A percentile compares a stretch with the other conserved stretches of the same genome.
Conservation (phyloP, 2,329 filamentous ascomycete genomes). For the Fusarium palustre region DNA sequence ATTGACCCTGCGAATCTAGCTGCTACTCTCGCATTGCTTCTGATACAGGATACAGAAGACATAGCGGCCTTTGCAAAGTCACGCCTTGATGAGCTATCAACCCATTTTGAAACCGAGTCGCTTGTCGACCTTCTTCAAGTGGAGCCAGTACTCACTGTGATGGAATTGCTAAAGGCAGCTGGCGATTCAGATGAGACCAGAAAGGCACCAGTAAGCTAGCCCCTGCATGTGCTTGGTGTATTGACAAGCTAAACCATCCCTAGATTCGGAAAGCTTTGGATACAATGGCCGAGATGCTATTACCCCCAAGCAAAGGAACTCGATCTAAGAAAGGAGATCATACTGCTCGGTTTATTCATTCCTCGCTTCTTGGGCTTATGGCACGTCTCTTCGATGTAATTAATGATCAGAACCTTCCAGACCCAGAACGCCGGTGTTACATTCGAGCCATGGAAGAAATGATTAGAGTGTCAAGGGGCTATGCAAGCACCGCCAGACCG, state of each 20-base stretch:
- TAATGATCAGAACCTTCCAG: slow-evolving; percentile 72
- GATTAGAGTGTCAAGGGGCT: slow-evolving; percentile 78
- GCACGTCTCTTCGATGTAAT: slow-evolving; percentile 82
- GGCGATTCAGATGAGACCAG: slow-evolving; percentile 73
- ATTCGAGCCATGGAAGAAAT: slow-evolving; percentile 89
- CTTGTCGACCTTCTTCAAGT: slow-evolving; percentile 77
- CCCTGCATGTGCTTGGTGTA: background rate
- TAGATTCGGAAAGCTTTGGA: slow-evolving; percentile 63
- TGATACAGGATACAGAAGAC: slow-evolving; percentile 67
- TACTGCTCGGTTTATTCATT: slow-evolving; percentile 81
- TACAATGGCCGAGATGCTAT: slow-evolving; percentile 58
- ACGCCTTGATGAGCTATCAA: slow-evolving; percentile 74
- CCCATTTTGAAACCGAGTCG: slow-evolving; percentile 74
- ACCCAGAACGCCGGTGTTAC: slow-evolving; percentile 78
- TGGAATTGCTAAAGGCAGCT: slow-evolving; percentile 84
- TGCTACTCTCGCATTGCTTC: slow-evolving; percentile 68
- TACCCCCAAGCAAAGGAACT: slow-evolving; percentile 55
- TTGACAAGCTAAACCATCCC: slow-evolving; percentile 42
- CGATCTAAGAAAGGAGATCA: slow-evolving; percentile 66
- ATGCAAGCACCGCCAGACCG: slow-evolving; percentile 83
- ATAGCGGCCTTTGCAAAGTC: slow-evolving; percentile 75
- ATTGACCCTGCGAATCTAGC: slow-evolving; percentile 69
- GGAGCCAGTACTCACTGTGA: slow-evolving; percentile 79
- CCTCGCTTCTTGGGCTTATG: slow-evolving; percentile 88
- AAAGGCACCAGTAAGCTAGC: slow-evolving; percentile 65